Evolutionary conservation across 2,329 filamentous ascomycete species (phyloP).

Genomic region (Chaetomiaceae sp.): DNA sequence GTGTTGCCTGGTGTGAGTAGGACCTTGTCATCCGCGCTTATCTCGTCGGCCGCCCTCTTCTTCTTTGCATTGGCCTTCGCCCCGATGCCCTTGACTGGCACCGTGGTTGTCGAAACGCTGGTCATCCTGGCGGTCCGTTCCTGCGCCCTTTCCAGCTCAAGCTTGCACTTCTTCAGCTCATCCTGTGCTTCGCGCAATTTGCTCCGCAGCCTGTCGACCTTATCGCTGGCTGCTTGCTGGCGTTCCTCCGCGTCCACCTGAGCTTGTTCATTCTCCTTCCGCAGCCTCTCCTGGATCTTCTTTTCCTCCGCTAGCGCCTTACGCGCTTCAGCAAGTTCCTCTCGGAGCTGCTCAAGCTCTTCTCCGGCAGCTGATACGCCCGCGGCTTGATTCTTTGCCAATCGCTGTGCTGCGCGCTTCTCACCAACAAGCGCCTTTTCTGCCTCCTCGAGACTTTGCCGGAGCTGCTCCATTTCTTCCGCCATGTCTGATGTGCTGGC

Average conservation of each 20-base stretch:
- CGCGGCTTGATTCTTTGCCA: too few relatives aligned
- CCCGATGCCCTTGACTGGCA: slow-evolving; percentile 29
- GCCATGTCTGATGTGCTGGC: slow-evolving; percentile 32
- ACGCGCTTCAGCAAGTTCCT: slow-evolving; percentile 34
- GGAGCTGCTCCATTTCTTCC: slow-evolving; percentile 26
- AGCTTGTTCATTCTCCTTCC: slow-evolving; percentile 47
- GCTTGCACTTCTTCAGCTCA: slow-evolving; percentile 61
- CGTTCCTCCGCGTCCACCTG: slow-evolving; percentile 57
- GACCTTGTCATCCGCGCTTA: slow-evolving; percentile 43
- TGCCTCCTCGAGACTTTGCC: slow-evolving; percentile 20
- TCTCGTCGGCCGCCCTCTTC: slow-evolving; percentile 45
- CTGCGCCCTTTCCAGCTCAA: slow-evolving; percentile 39
- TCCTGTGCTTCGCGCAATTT: slow-evolving; percentile 68
- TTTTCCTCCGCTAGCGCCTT: slow-evolving; percentile 37
- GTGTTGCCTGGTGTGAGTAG: slow-evolving; percentile 39
- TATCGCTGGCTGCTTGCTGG: slow-evolving; percentile 63
- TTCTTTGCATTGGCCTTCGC: slow-evolving; percentile 36
- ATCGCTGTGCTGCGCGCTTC: slow-evolving; percentile 21
- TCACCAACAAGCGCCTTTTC: slow-evolving; percentile 28
- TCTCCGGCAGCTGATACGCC: slow-evolving; percentile 8
- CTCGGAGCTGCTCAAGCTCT: slow-evolving; percentile 21
- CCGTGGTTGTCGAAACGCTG: slow-evolving; percentile 24
- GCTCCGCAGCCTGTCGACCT: slow-evolving; percentile 61
- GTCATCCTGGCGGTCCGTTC: slow-evolving; percentile 35
- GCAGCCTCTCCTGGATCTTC: slow-evolving; percentile 43